Percentiles rank a stretch among this genome's conserved stretches.
Conservation (phyloP, 768 basidiomycete genomes). For the Phlegmacium glaucopus region DNA sequence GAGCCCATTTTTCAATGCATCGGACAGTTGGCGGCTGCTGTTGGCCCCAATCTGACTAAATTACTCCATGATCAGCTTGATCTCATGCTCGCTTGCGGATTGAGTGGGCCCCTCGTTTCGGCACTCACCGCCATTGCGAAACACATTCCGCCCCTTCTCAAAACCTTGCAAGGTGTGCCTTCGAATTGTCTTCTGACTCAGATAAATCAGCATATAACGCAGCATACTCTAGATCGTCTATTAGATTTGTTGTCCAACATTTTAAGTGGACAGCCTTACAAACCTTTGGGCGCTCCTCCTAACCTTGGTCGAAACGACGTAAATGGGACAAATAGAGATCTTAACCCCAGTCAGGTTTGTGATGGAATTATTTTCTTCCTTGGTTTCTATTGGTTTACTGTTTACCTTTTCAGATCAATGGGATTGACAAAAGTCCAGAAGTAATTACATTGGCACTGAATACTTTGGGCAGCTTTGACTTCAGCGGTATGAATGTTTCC, state of each 20-base stretch:
- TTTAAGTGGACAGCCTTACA: conserved; percentile 82
- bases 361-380: neutral
- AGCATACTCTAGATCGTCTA: conserved; percentile 64
- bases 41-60: conserved; percentile 94
- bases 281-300: conserved; percentile 81
- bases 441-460: conserved; percentile 77
- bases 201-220: neutral
- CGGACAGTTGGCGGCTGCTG: conserved; percentile 91
- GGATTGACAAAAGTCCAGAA: conserved; percentile 62
- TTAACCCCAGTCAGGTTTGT: conserved; percentile 45
- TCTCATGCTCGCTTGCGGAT: conserved; percentile 91
- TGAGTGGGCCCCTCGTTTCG: conserved; percentile 84
- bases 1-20: conserved; percentile 98
- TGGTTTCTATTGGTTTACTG: neutral
- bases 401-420: conserved; percentile 30
- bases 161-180: conserved; percentile 83
- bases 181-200: neutral
- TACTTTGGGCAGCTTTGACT: conserved; percentile 91
- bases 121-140: conserved; percentile 83
- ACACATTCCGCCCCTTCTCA: conserved; percentile 86
- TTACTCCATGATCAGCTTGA: conserved; percentile 95
- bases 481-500: conserved; percentile 59
- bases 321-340: conserved; percentile 44
- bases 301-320: conserved; percentile 54
- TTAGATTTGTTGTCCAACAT: conserved; percentile 81